A percentile compares a stretch with the other conserved stretches of the same genome.
These are phyloP conservation scores for Ogataea trehalophila DNA, from an alignment of 805 yeast genomes.

Conservation along the genomic window DNA sequence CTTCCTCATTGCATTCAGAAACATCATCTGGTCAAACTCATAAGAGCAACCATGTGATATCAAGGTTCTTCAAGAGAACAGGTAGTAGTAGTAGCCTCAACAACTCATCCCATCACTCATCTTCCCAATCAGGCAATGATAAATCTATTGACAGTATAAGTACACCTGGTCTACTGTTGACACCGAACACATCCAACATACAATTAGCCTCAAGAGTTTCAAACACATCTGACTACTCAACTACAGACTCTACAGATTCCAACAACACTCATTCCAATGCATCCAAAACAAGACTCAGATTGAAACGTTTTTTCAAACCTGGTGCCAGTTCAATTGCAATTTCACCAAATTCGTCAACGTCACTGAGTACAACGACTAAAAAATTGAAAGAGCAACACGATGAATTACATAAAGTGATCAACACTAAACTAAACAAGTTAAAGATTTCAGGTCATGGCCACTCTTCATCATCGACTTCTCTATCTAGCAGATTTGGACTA, in stretches of 20 bases:
- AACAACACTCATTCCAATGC: background rate
- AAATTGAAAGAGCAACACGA: slow-evolving; percentile 16
- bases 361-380: background rate
- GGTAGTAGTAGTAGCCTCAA: slow-evolving; percentile 2
- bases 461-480: background rate
- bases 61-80: slow-evolving; percentile 1
- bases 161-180: slow-evolving; percentile 5
- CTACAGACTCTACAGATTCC: slow-evolving; percentile 15
- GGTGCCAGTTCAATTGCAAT: too few relatives aligned
- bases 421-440: slow-evolving; percentile 14
- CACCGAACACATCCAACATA: slow-evolving; percentile 11
- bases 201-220: slow-evolving; percentile 12
- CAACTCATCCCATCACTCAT: background rate
- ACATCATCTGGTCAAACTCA: too few relatives aligned
- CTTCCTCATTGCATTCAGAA: too few relatives aligned
- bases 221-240: slow-evolving; percentile 13
- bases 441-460: slow-evolving; percentile 8
- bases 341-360: background rate
- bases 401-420: slow-evolving; percentile 15
- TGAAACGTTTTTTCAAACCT: slow-evolving; percentile 41
- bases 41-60: too few relatives aligned
- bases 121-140: slow-evolving; percentile 13
- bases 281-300: slow-evolving; percentile 22
- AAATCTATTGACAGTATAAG: slow-evolving; percentile 7
- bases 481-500: background rate